Evolutionary conservation across 305 asterid genomes (phyloP).

Genomic region (Fraxinus nigra): DNA sequence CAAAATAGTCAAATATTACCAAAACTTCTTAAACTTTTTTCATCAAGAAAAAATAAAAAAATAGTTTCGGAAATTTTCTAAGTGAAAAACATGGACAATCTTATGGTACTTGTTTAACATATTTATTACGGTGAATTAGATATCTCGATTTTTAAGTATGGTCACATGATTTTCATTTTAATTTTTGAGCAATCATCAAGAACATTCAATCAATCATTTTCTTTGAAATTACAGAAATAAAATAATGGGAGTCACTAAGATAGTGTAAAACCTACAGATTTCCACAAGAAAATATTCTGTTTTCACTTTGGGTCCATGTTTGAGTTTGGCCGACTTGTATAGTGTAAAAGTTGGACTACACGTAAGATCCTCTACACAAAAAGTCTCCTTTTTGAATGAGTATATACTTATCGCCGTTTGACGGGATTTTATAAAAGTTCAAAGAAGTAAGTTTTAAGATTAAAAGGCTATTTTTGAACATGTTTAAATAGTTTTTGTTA

Average conservation of each 20-base stretch:
- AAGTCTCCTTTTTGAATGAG: not conserved
- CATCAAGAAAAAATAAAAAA: not conserved
- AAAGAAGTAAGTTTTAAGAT: too few species aligned
- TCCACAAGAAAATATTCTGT: not conserved
- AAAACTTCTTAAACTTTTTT: not conserved
- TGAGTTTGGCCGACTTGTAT: not conserved
- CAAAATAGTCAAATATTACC: too few species aligned
- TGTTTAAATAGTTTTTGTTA: too few species aligned
- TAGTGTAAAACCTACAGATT: not conserved
- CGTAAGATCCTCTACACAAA: not conserved
- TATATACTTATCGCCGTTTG: not conserved
- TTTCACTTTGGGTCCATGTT: not conserved
- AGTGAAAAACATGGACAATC: not conserved
- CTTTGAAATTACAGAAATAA: not conserved
- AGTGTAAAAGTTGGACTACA: conserved; percentile 17
- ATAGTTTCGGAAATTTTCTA: too few species aligned
- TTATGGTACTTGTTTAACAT: not conserved
- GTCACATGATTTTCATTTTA: too few species aligned
- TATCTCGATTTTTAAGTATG: not conserved
- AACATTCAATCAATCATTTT: not conserved
- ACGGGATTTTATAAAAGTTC: not conserved
- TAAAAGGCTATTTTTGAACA: too few species aligned
- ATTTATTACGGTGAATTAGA: not conserved
- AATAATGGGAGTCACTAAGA: not conserved
- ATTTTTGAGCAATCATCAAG: not conserved